Conservation (phyloP, 768 basidiomycete genomes). For the Psilocybe sp. region DNA sequence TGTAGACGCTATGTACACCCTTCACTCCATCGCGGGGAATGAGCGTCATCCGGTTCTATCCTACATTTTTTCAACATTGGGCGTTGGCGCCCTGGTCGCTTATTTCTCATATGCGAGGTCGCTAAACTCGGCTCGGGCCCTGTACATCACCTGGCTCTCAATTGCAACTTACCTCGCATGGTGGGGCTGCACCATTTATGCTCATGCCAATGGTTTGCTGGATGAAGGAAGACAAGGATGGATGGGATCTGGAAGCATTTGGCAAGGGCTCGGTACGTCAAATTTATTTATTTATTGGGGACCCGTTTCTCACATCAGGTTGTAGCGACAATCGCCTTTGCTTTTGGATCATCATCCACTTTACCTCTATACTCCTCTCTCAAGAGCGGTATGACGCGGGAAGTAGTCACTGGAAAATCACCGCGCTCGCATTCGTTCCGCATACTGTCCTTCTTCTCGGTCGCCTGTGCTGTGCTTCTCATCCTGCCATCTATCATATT, state of each 20-base stretch:
- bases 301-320: slow-evolving; percentile 1
- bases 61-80: slow-evolving; percentile 36
- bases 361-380: slow-evolving; percentile 64
- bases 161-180: slow-evolving; percentile 58
- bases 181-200: slow-evolving; percentile 52
- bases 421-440: slow-evolving; percentile 56
- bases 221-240: slow-evolving; percentile 27
- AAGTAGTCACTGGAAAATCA: slow-evolving; percentile 39
- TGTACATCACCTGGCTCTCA: slow-evolving; percentile 60
- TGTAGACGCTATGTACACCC: slow-evolving; percentile 52
- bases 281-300: slow-evolving; percentile 4
- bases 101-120: slow-evolving; percentile 56
- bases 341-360: slow-evolving; percentile 64
- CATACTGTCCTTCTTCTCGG: slow-evolving; percentile 49
- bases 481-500: slow-evolving; percentile 59
- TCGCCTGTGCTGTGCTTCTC: slow-evolving; percentile 44
- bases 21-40: slow-evolving; percentile 46
- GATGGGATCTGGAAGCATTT: slow-evolving; percentile 46
- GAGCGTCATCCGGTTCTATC: slow-evolving; percentile 24
- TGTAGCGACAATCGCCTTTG: slow-evolving; percentile 59
- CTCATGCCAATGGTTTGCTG: slow-evolving; percentile 47
- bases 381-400: slow-evolving; percentile 34
- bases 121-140: slow-evolving; percentile 48
- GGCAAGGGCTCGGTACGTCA: slow-evolving; percentile 64
- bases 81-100: slow-evolving; percentile 40